phyloP scores from a whole-genome alignment of 495 filamentous ascomycete genomes.

The Aspergillus affinis region DNA sequence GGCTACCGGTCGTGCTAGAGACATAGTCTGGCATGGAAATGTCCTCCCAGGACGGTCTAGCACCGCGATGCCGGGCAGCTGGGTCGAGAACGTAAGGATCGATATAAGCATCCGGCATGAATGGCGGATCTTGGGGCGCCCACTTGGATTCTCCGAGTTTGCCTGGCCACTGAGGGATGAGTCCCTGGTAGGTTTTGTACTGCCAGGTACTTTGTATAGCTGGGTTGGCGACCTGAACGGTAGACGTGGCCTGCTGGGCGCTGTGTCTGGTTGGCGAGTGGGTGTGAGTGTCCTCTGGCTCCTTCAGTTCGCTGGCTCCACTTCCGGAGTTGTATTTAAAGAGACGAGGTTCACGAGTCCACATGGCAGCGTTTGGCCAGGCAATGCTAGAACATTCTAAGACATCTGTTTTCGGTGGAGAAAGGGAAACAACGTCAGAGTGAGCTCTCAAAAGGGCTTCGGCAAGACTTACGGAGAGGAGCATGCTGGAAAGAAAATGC shows the following conservation, averaged over 20 bases:
- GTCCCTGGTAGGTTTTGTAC: conserved; percentile 21
- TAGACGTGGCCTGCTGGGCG: conserved; percentile 14
- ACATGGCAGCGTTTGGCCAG: conserved; percentile 79
- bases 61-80: conserved; percentile 33
- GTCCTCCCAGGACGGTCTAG: conserved; percentile 47
- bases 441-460: background rate
- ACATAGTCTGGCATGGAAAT: conserved; percentile 55
- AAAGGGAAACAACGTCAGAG: background rate
- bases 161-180: conserved; percentile 17
- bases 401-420: conserved; percentile 53
- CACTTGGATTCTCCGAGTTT: conserved; percentile 21
- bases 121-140: conserved; percentile 20
- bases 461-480: conserved; percentile 59
- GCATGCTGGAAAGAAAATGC: conserved; percentile 87
- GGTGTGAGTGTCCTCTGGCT: conserved; percentile 43
- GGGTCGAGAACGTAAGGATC: conserved; percentile 34
- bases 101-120: conserved; percentile 40
- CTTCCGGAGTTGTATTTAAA: conserved; percentile 35
- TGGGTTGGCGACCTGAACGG: conserved; percentile 23
- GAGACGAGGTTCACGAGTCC: conserved; percentile 49
- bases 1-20: conserved; percentile 42
- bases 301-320: conserved; percentile 24
- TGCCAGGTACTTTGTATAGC: conserved; percentile 28
- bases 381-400: conserved; percentile 77
- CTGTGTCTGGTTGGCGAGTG: conserved; percentile 50